Conservation (phyloP, 2,329 filamentous ascomycete genomes). For the Penicillium sp. region DNA sequence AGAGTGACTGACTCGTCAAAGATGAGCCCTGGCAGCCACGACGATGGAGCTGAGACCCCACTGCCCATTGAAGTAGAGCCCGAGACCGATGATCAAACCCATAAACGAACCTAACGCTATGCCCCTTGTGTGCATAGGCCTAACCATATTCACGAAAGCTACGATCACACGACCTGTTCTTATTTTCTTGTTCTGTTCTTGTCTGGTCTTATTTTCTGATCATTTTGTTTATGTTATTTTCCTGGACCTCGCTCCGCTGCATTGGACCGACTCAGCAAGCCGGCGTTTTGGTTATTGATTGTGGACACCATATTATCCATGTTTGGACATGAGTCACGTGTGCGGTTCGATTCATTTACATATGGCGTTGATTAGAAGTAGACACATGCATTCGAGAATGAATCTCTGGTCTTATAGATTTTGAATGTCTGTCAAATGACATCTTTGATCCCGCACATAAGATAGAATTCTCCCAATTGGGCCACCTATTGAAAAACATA, state of each 20-base stretch:
- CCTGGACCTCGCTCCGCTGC: slow-evolving; percentile 4
- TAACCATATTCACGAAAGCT: not conserved
- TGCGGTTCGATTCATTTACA: not conserved
- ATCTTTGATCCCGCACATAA: not conserved
- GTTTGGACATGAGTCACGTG: not conserved
- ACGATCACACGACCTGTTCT: not conserved
- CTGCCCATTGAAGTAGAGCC: slow-evolving; percentile 13
- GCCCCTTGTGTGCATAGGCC: not conserved
- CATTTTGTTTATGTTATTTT: not conserved
- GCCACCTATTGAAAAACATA: too few species aligned
- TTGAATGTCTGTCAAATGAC: not conserved
- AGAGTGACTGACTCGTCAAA: slow-evolving; percentile 13
- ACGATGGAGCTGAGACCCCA: slow-evolving; percentile 12
- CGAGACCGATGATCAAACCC: slow-evolving; percentile 17
- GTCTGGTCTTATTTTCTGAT: not conserved
- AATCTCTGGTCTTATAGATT: not conserved
- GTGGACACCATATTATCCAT: not conserved
- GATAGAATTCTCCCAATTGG: too few species aligned
- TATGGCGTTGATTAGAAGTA: slow-evolving; percentile 2
- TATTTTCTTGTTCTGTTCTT: not conserved
- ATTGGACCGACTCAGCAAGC: slow-evolving; percentile 11
- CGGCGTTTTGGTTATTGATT: slow-evolving; percentile 1
- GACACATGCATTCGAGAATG: slow-evolving; percentile 2
- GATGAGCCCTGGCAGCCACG: slow-evolving; percentile 27
- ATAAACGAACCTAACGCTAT: slow-evolving; percentile 25